Evolutionary conservation across 1,284 basidiomycete species (phyloP).

Genomic region (Tilletia indica): DNA sequence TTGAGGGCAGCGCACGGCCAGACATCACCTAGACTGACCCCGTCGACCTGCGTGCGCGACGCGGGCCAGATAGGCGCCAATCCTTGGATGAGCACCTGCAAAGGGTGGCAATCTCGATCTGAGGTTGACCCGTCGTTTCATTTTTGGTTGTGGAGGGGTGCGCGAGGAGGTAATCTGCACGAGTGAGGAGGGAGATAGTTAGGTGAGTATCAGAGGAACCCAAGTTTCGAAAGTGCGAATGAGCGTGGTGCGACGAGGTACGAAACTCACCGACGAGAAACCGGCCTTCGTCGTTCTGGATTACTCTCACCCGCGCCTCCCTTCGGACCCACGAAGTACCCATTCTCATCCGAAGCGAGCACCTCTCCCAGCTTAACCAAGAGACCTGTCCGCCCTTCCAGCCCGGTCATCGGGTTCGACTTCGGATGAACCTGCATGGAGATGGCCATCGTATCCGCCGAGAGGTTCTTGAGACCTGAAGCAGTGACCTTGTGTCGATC

Average conservation of each 20-base stretch:
- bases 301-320: constrained; percentile 13
- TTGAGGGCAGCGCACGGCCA: constrained; percentile 64
- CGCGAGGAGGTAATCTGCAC: constrained; percentile 67
- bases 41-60: constrained; percentile 68
- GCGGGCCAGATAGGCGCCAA: constrained; percentile 82
- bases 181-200: background rate
- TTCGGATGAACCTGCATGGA: constrained; percentile 74
- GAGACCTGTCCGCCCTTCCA: constrained; percentile 79
- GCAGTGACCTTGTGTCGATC: constrained; percentile 60
- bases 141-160: constrained; percentile 51
- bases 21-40: constrained; percentile 77
- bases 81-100: constrained; percentile 78
- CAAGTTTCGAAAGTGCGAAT: too few species aligned
- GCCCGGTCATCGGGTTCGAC: constrained; percentile 81
- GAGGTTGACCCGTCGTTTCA: constrained; percentile 34
- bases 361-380: constrained; percentile 37
- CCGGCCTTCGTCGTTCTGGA: constrained; percentile 17
- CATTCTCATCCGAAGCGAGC: constrained; percentile 29
- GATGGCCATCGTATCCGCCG: constrained; percentile 64
- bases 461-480: constrained; percentile 69
- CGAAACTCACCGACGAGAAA: constrained; percentile 53
- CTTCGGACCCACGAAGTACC: constrained; percentile 34
- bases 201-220: too few species aligned
- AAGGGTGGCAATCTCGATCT: constrained; percentile 57
- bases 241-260: too few species aligned